Evolutionary conservation across 208 protist genomes (phyloP).

Genomic region (Leishmania turanica): DNA sequence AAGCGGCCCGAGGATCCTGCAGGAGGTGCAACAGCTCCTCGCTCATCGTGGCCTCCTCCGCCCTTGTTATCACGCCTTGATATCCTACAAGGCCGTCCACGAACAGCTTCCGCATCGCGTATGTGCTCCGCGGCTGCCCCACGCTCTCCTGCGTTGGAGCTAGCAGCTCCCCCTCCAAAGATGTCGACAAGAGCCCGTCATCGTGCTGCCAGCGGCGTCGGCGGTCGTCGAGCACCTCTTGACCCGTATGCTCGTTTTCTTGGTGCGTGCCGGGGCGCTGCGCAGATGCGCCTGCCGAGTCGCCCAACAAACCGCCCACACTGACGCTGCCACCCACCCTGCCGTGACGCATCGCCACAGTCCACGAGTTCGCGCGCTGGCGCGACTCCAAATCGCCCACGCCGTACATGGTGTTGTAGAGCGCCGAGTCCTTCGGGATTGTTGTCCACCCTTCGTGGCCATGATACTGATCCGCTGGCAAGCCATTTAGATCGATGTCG

Average conservation of each 20-base stretch:
- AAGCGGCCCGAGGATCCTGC: slow-evolving; percentile 72
- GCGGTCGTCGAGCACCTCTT: slow-evolving; percentile 46
- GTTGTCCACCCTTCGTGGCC: slow-evolving; percentile 72
- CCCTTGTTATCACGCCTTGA: slow-evolving; percentile 76
- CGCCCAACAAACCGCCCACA: slow-evolving; percentile 21
- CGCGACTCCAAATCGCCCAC: slow-evolving; percentile 76
- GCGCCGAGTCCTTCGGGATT: slow-evolving; percentile 73
- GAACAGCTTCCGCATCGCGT: slow-evolving; percentile 82
- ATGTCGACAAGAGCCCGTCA: slow-evolving; percentile 50
- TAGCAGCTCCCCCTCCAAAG: slow-evolving; percentile 68
- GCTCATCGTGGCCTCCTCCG: slow-evolving; percentile 73
- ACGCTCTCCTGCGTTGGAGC: slow-evolving; percentile 65
- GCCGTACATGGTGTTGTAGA: slow-evolving; percentile 66
- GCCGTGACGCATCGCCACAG: slow-evolving; percentile 29
- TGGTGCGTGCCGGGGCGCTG: neutral
- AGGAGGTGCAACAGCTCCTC: slow-evolving; percentile 82
- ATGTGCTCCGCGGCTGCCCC: slow-evolving; percentile 78
- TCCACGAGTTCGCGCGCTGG: slow-evolving; percentile 80
- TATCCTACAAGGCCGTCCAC: slow-evolving; percentile 80
- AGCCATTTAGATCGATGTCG: slow-evolving; percentile 76
- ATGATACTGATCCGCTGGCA: slow-evolving; percentile 76
- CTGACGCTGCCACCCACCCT: neutral
- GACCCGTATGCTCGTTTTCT: neutral
- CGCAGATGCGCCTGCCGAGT: slow-evolving; percentile 9
- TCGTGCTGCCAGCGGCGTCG: slow-evolving; percentile 54